Percentiles rank a stretch among this genome's conserved stretches.
Evolutionary conservation across 345 rosid genomes (phyloP).

Genomic region (Laguncularia racemosa): DNA sequence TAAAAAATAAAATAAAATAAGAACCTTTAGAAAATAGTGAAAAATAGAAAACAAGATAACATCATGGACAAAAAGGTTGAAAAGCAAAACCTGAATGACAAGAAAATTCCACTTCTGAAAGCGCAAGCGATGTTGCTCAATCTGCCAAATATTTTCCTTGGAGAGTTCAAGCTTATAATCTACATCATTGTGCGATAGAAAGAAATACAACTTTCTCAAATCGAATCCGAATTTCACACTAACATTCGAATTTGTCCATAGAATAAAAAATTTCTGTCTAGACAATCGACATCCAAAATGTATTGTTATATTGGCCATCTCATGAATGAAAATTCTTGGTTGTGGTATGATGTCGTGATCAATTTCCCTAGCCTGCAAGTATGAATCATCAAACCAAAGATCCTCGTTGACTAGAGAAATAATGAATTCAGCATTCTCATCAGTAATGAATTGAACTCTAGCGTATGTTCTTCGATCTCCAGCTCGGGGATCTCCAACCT

Average conservation of each 20-base stretch:
- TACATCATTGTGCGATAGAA: slow-evolving; percentile 3
- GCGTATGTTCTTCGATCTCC: slow-evolving; percentile 14
- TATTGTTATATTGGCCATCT: no score
- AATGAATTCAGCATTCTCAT: no score
- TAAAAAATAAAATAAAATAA: slow-evolving; percentile 24
- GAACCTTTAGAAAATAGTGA: no score
- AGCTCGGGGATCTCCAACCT: slow-evolving; percentile 3
- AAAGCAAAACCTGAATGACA: no score
- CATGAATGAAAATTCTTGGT: neutral
- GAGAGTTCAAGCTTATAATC: slow-evolving; percentile 27
- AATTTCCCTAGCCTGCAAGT: slow-evolving; percentile 5
- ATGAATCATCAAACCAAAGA: slow-evolving; percentile 22
- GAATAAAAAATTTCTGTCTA: slow-evolving; percentile 9
- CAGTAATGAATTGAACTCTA: slow-evolving; percentile 17
- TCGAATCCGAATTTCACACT: slow-evolving; percentile 11
- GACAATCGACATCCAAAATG: slow-evolving; percentile 24
- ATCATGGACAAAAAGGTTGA: no score
- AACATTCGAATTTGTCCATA: slow-evolving; percentile 23
- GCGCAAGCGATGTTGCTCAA: slow-evolving; percentile 11
- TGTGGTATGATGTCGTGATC: slow-evolving; percentile 7
- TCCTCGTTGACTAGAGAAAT: neutral
- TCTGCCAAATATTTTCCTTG: slow-evolving; percentile 26
- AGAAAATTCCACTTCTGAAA: slow-evolving; percentile 11
- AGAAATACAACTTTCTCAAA: slow-evolving; percentile 14
- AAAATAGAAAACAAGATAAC: no score